Evolutionary conservation across 805 yeast species (phyloP).

Genomic region (Lachancea lanzarotensis): DNA sequence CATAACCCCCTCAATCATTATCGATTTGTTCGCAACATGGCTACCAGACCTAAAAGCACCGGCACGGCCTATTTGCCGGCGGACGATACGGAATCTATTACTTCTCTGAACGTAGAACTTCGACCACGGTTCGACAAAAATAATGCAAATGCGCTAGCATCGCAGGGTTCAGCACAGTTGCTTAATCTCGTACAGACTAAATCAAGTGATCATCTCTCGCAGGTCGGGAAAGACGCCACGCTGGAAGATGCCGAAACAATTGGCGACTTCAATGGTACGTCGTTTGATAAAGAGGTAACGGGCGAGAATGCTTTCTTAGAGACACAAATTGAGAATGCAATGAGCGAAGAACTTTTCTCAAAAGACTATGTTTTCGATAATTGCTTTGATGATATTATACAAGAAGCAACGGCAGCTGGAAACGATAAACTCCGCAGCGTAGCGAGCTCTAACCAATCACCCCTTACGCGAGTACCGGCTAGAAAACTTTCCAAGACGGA

Average conservation of each 20-base stretch:
- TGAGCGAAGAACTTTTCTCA: conserved; percentile 14
- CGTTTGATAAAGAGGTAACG: background rate
- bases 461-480: conserved; percentile 9
- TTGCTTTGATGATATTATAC: conserved; percentile 10
- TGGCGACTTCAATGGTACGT: background rate
- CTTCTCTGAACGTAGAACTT: conserved; percentile 3
- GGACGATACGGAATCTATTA: background rate
- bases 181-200: background rate
- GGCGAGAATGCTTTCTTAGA: conserved; percentile 1
- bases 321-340: conserved; percentile 9
- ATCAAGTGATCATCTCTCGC: conserved; percentile 1
- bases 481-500: conserved; percentile 4
- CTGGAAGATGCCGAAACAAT: background rate
- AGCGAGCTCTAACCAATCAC: conserved; percentile 16
- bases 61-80: conserved; percentile 10
- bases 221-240: background rate
- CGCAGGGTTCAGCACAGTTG: background rate
- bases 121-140: background rate
- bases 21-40: conserved; percentile 14
- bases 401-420: background rate
- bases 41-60: conserved; percentile 14
- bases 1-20: conserved; percentile 18
- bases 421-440: conserved; percentile 5
- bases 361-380: conserved; percentile 14
- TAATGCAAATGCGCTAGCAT: background rate